phyloP scores from a whole-genome alignment of 176 grass and related monocot species.

The Olyra latifolia region DNA sequence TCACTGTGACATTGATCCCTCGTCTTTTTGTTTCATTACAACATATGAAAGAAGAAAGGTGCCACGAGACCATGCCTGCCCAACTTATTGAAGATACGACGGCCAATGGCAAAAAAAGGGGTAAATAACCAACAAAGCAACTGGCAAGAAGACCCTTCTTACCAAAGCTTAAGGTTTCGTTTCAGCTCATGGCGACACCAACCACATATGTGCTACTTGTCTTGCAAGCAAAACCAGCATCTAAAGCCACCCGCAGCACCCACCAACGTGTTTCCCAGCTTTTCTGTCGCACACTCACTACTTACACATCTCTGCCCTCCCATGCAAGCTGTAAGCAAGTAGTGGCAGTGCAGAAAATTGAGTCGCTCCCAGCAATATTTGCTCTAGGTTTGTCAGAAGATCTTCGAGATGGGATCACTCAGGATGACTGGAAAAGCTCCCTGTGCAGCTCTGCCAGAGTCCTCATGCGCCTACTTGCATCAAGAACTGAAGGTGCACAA shows the following conservation, averaged over 20 bases:
- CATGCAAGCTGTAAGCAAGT: constrained; percentile 37
- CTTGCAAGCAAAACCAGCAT: constrained; percentile 96
- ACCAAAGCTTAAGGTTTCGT: constrained; percentile 59
- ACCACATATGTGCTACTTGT: constrained; percentile 76
- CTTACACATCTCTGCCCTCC: constrained; percentile 38
- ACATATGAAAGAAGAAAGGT: constrained; percentile 10
- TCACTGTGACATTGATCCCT: constrained; percentile 50
- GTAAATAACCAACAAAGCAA: constrained; percentile 26
- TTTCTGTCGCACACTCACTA: constrained; percentile 41
- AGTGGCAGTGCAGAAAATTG: constrained; percentile 29
- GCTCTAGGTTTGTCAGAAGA: constrained; percentile 30
- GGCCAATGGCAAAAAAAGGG: constrained; percentile 15
- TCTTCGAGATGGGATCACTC: constrained; percentile 64
- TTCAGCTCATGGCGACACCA: constrained; percentile 62
- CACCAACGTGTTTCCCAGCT: constrained; percentile 43
- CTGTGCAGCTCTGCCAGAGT: constrained; percentile 50
- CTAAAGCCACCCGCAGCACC: constrained; percentile 67
- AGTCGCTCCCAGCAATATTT: constrained; percentile 12
- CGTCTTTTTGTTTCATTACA: constrained; percentile 33
- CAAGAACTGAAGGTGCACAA: constrained; percentile 80
- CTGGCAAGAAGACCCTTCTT: constrained; percentile 43
- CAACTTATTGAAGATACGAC: constrained; percentile 8
- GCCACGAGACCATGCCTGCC: constrained; percentile 25
- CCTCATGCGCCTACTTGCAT: constrained; percentile 84
- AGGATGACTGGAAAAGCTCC: constrained; percentile 48